phyloP scores from a whole-genome alignment of 805 yeast genomes.

The Diddensiella transvaalensis region DNA sequence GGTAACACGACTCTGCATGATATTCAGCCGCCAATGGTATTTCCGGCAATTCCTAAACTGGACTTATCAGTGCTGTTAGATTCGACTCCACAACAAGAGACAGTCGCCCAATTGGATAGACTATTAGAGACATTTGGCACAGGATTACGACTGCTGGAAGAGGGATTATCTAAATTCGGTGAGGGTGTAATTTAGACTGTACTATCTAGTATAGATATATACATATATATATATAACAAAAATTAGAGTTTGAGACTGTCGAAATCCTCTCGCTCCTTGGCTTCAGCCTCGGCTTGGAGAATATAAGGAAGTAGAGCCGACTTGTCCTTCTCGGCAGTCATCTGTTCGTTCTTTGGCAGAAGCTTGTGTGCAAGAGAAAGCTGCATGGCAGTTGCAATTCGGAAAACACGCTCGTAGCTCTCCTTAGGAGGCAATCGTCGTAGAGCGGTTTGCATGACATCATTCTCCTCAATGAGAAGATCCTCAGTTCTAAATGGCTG shows the following conservation, averaged over 20 bases:
- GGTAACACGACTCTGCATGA: conserved; percentile 17
- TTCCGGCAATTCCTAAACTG: conserved; percentile 31
- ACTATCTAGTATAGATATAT: no score
- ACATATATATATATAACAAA: neutral
- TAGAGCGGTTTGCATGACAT: conserved; percentile 80
- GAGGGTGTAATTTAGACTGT: neutral
- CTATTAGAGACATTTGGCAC: conserved; percentile 31
- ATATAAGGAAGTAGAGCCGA: conserved; percentile 79
- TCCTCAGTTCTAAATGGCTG: conserved; percentile 67
- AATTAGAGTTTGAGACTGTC: conserved; percentile 54
- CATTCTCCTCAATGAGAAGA: conserved; percentile 81
- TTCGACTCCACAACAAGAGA: conserved; percentile 33
- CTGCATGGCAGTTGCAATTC: conserved; percentile 91
- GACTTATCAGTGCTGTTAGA: conserved; percentile 37
- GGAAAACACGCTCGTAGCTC: conserved; percentile 85
- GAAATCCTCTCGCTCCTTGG: conserved; percentile 79
- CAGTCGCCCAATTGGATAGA: conserved; percentile 32
- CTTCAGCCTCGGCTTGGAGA: conserved; percentile 92
- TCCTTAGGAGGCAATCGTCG: conserved; percentile 81
- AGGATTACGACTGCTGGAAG: conserved; percentile 22
- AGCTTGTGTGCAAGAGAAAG: conserved; percentile 76
- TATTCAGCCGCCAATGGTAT: conserved; percentile 4
- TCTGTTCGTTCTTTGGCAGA: conserved; percentile 74
- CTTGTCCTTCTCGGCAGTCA: conserved; percentile 54
- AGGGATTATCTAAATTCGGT: conserved; percentile 10